A percentile compares a stretch with the other conserved stretches of the same genome.
Evolutionary conservation across 176 grass and related monocot genomes (phyloP).

Genomic region (Eragrostis nindensis): DNA sequence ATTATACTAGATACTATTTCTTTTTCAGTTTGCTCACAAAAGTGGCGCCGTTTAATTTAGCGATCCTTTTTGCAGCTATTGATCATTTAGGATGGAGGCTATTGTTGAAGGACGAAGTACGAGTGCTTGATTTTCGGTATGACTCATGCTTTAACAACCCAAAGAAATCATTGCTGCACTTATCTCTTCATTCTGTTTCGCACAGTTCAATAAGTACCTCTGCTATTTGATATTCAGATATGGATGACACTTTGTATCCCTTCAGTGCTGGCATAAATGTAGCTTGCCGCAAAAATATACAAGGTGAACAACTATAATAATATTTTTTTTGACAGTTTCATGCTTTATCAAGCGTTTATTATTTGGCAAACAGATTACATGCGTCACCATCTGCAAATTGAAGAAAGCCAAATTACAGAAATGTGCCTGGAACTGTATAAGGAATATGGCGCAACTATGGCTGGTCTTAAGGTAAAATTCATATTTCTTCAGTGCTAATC

Average conservation of each 20-base stretch:
- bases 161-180: not conserved
- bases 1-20: too few species aligned
- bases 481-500: not conserved
- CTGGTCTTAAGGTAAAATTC: constrained; percentile 64
- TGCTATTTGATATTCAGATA: constrained; percentile 54
- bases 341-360: constrained; percentile 21
- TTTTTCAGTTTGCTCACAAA: too few species aligned
- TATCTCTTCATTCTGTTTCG: constrained; percentile 1
- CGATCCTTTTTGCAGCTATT: constrained; percentile 26
- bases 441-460: constrained; percentile 84
- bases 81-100: constrained; percentile 42
- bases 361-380: constrained; percentile 66
- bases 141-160: not conserved
- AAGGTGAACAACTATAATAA: constrained; percentile 44
- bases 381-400: constrained; percentile 63
- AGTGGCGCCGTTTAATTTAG: too few species aligned
- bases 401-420: constrained; percentile 61
- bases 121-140: constrained; percentile 81
- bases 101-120: constrained; percentile 51
- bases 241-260: constrained; percentile 80
- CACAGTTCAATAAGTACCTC: not conserved
- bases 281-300: constrained; percentile 75
- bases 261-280: constrained; percentile 64
- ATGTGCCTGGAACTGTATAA: constrained; percentile 75
- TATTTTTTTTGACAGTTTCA: constrained; percentile 5